phyloP scores from a whole-genome alignment of 768 basidiomycete species.

The Cytidiella melzeri region DNA sequence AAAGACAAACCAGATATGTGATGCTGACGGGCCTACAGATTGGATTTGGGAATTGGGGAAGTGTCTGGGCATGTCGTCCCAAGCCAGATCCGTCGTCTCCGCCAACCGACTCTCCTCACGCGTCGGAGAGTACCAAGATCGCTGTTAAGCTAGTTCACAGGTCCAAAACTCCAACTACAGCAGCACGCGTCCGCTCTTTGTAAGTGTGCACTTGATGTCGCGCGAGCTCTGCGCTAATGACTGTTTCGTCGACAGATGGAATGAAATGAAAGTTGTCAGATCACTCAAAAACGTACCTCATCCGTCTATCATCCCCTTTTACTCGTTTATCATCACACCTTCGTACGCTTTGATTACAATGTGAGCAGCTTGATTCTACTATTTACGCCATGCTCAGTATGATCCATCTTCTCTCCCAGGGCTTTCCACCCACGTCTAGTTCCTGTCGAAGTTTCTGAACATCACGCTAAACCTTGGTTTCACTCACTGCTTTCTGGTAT shows the following conservation, averaged over 20 bases:
- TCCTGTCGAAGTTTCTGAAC: conserved; percentile 82
- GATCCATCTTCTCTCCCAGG: conserved; percentile 39
- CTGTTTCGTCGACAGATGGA: conserved; percentile 58
- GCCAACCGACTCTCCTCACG: conserved; percentile 31
- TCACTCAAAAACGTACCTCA: conserved; percentile 80
- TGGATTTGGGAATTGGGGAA: conserved; percentile 91
- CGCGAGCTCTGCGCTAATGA: no score
- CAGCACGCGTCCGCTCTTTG: conserved; percentile 85
- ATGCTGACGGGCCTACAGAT: no score
- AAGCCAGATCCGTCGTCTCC: conserved; percentile 38
- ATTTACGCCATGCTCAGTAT: neutral
- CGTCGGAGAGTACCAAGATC: conserved; percentile 44
- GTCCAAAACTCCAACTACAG: conserved; percentile 69
- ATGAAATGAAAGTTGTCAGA: conserved; percentile 95
- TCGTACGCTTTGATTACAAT: conserved; percentile 90
- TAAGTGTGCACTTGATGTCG: conserved; percentile 32
- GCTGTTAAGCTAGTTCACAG: conserved; percentile 95
- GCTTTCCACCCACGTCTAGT: conserved; percentile 80
- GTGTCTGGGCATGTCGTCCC: conserved; percentile 75
- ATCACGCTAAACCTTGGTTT: conserved; percentile 77
- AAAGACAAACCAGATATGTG: no score
- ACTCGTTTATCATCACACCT: conserved; percentile 90
- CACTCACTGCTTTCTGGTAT: conserved; percentile 74
- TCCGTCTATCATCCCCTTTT: conserved; percentile 88
- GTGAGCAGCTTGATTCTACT: conserved; percentile 40